Conservation (phyloP, 1,284 basidiomycete genomes). For the Sporisorium sorghi region DNA sequence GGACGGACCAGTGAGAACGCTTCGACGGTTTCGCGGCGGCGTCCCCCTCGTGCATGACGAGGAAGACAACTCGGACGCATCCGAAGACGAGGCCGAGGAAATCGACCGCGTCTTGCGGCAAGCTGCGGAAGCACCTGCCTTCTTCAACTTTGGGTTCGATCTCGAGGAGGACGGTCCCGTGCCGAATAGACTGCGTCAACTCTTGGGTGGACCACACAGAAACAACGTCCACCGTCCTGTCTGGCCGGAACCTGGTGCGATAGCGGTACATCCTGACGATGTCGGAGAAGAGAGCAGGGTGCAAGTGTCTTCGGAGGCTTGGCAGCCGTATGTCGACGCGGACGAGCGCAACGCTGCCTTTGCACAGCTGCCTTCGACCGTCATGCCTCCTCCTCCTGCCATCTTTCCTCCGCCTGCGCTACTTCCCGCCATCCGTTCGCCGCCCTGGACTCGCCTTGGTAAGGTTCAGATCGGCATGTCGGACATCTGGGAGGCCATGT, state of each 20-base stretch:
- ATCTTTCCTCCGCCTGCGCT: conserved; percentile 52
- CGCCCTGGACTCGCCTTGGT: conserved; percentile 23
- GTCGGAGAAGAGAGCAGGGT: conserved; percentile 13
- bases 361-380: conserved; percentile 7
- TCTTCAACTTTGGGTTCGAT: conserved; percentile 38
- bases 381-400: conserved; percentile 33
- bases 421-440: conserved; percentile 40
- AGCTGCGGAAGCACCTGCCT: conserved; percentile 19
- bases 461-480: conserved; percentile 31
- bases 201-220: conserved; percentile 15
- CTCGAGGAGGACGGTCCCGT: conserved; percentile 27
- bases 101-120: conserved; percentile 24
- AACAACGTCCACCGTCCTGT: conserved; percentile 7
- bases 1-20: background rate
- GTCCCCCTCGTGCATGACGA: background rate
- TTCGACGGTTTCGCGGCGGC: background rate
- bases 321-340: conserved; percentile 27
- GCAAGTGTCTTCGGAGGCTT: conserved; percentile 12
- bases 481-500: conserved; percentile 27
- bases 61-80: background rate
- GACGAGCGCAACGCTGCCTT: conserved; percentile 24
- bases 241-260: conserved; percentile 10
- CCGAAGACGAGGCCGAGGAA: conserved; percentile 28
- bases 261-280: conserved; percentile 4
- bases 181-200: conserved; percentile 4